Base-by-base conservation (phyloP, 2,329 filamentous ascomycete genomes). In the Bimuria novae-zelandiae region DNA sequence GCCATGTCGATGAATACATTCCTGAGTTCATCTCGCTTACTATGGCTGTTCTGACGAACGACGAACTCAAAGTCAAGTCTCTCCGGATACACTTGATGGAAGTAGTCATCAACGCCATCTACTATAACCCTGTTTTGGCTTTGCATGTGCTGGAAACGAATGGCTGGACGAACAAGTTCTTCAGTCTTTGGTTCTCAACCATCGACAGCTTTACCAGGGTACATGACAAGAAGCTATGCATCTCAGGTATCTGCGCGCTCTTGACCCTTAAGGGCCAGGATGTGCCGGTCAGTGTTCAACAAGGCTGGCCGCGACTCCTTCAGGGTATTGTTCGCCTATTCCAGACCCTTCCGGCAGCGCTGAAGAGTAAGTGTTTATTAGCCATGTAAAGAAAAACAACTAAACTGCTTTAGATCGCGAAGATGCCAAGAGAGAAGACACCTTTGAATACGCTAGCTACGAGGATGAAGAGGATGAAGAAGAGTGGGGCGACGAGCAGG, bases 191-290 rank as follows among this genome's bases (percentile, higher is more conserved):
- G 94, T 99, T 99, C 75, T 90, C 90, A 36, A 95, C 88, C 77
- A 99, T 99, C 78, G 89, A 96, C 57, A 88, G 85, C 67, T 97
- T 99, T 78, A 89, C 86, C 47, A 85, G 94, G 36, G 94, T 99
- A 2, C 94, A 99, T 72, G 94, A 99, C 80, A 99, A 99, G 84
- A 99, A 97, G 81, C 82, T 99, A 22, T 97, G 91, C 57, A 97
- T 99, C 65, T 90, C 92, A 16, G 93, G 92, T 41, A 97, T 99
- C 64, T 88, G 90, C 54, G 84, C 91, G 5, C 84, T 99, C 10
- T 84, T 99, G 46, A 89, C 87, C 40, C 77, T 99, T 53, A 85
- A 84, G 56, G 86, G 87, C 10, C 87, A 90, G 48, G 89, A 95
- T 67, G 89, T 99, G 7, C 94, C 94, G 0, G 80, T 84, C n/a